Evolutionary conservation across 2,329 filamentous ascomycete species (phyloP), one percentile per base, ranked within the genome.

Genomic region (Immersiporthe knoxdaviesiana): DNA sequence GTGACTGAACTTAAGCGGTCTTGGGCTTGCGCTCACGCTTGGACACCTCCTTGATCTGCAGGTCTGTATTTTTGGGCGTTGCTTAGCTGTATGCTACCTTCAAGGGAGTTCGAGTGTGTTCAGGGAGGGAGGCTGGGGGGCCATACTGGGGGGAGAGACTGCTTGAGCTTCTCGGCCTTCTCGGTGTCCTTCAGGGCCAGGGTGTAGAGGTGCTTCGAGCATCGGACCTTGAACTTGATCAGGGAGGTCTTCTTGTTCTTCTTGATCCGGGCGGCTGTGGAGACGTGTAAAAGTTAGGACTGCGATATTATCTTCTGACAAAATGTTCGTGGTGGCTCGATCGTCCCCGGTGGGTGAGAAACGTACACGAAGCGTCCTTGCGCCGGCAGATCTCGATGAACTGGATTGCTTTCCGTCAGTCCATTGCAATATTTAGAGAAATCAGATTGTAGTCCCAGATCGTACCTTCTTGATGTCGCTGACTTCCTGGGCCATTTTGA

Each of bases 221-320:
- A 98, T 84, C 96, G 93, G 89, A 99, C 95, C 93, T 99, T 99
- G 94, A 99, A 98, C 92, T 99, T 99, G 91, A 96, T 94, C 88
- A 95, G 91, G 83, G 91, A 89, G 81, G 87, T 86, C 86, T 92
- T 91, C 85, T 90, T 91, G 90, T 91, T 97, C 90, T 97, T 96
- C 94, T 98, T 95, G 88, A 95, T 93, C 84, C 92, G 91, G 81
- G 92, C 92, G 84, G 92, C 92, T 95, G 78, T 74, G 66, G 67
- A 27, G 52, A 58, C 63, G 62, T 72, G 52, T 56, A 74, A 73
- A 73, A 59, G 68, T 72, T 37, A 66, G 37, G 68, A n/a, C 66
- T 12, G 56, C 16, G 12, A 12, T 56, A 39, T 50, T 24, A 12
- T 56, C 44, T 50, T 24, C 21, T 39, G 3, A 75, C 71, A 75